Conservation (phyloP, 139 green algal species). For the Chlamydomonas asymmetrica region DNA sequence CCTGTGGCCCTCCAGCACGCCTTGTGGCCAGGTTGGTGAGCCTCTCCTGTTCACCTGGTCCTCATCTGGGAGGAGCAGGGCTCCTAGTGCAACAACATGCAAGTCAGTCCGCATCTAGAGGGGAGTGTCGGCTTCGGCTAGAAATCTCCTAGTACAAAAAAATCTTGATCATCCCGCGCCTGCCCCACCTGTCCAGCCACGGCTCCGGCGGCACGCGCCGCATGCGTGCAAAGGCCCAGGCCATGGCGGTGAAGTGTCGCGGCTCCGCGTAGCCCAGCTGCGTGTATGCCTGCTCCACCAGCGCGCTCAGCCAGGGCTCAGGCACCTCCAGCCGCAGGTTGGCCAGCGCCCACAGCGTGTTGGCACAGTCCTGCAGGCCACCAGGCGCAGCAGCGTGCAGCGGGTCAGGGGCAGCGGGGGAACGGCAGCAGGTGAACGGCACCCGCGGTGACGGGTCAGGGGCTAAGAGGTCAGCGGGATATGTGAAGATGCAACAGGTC, state of each 20-base stretch:
- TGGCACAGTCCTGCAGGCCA: slow-evolving; percentile 38
- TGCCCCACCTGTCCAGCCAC: slow-evolving; percentile 28
- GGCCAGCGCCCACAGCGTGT: slow-evolving; percentile 36
- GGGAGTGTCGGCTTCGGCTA: background rate
- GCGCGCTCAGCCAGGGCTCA: slow-evolving; percentile 38
- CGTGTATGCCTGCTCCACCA: slow-evolving; percentile 31
- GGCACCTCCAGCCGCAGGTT: slow-evolving; percentile 26
- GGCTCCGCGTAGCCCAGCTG: slow-evolving; percentile 28
- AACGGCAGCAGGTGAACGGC: too few relatives aligned
- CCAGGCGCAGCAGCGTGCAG: too few relatives aligned
- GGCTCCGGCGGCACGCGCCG: slow-evolving; percentile 10
- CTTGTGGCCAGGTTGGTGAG: too few relatives aligned
- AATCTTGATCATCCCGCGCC: background rate
- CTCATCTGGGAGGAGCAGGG: too few relatives aligned
- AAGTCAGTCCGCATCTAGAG: too few relatives aligned
- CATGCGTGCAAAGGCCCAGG: slow-evolving; percentile 36
- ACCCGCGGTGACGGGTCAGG: too few relatives aligned
- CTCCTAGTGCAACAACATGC: background rate
- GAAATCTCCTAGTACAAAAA: background rate
- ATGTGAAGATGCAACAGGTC: too few relatives aligned
- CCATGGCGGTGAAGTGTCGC: slow-evolving; percentile 31
- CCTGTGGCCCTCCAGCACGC: background rate
- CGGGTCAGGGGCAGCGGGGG: too few relatives aligned
- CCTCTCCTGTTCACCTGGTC: too few relatives aligned
- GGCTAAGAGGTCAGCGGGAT: too few relatives aligned